These are phyloP conservation scores for Singerocomus inundabilis DNA, from an alignment of 1,284 basidiomycete genomes.

Conservation along the genomic window DNA sequence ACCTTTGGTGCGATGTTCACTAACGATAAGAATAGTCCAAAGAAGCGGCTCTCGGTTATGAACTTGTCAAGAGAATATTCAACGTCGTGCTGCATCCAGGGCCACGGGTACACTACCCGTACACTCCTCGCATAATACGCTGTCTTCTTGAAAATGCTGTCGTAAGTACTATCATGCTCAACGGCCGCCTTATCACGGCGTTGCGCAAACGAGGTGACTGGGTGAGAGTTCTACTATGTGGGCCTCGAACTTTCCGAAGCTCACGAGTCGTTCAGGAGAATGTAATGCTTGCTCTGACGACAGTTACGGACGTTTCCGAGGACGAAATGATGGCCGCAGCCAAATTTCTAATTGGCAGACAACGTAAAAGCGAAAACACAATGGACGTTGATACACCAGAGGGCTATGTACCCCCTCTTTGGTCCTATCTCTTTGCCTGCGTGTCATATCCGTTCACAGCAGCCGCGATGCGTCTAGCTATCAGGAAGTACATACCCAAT, in stretches of 20 bases:
- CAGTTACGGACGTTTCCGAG: constrained; percentile 62
- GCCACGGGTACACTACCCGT: constrained; percentile 24
- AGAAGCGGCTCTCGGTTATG: constrained; percentile 39
- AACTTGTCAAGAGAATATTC: constrained; percentile 58
- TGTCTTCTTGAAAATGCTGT: constrained; percentile 52
- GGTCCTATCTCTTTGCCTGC: constrained; percentile 49
- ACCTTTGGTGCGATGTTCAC: neutral
- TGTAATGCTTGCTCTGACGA: constrained; percentile 49
- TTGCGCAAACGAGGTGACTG: constrained; percentile 59
- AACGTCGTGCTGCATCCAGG: constrained; percentile 44
- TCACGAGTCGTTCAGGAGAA: constrained; percentile 43
- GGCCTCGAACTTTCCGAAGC: neutral
- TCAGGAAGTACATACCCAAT: constrained; percentile 53
- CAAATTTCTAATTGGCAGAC: constrained; percentile 39
- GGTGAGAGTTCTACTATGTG: constrained; percentile 42
- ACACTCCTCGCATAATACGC: constrained; percentile 50
- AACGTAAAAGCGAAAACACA: constrained; percentile 35
- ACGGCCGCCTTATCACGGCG: constrained; percentile 51
- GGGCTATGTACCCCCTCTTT: constrained; percentile 41
- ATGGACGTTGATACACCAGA: constrained; percentile 57
- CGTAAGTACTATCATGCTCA: constrained; percentile 59
- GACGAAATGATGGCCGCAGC: constrained; percentile 55
- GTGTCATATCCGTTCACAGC: constrained; percentile 54
- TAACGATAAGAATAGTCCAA: constrained; percentile 20
- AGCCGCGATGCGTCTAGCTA: constrained; percentile 50